Base-by-base conservation (phyloP, 805 yeast species). In the Nadsonia fulvescens region DNA sequence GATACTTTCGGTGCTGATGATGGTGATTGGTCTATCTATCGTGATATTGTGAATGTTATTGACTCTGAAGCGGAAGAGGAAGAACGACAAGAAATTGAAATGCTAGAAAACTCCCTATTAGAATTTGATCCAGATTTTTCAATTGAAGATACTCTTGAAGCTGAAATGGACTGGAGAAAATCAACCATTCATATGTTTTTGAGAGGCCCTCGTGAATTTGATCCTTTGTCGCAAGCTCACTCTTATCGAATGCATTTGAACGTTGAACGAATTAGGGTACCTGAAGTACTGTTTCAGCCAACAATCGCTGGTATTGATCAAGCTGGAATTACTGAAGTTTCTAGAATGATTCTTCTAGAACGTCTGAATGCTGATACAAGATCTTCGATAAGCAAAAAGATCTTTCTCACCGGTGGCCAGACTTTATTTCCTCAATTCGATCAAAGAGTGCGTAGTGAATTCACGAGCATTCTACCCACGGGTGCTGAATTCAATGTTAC, bases 1-100 rank as follows among this genome's bases (percentile, higher is more conserved):
- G 96, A 86, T 49, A 78, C 83, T 0, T 83, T 86, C 50, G 96
- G 95, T 30, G 83, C 93, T 2, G 71, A 81, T 42, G 96, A 86
- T 44, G 93, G 77, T 30, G 98, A 89, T 49, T 86, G 95, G 95
- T 68, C 75, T 12, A 71, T 81, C 10, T 86, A 86, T 46, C 64
- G 89, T 39, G 89, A 79, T 42, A 75, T 82, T 30, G 66, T 79
- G 11, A 67, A 64, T 35, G 72, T 61, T 10, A 73, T 71, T 14
- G 78, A 82, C 37, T 82, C 74, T 32, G 93, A 81, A 38, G 66
- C 66, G 17, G 73, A 77, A 34, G 93, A 75, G 31, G 78, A 69
- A 28, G 83, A 75, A 27, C 43, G 45, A 12, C 49, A 44, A 14
- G 34, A 36, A 9, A 37, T 55, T n/a, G 33, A 39, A 7, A 32